Conservation (phyloP, 192 early-diverging fungal species). For the Gryganskiella cystojenkinii region DNA sequence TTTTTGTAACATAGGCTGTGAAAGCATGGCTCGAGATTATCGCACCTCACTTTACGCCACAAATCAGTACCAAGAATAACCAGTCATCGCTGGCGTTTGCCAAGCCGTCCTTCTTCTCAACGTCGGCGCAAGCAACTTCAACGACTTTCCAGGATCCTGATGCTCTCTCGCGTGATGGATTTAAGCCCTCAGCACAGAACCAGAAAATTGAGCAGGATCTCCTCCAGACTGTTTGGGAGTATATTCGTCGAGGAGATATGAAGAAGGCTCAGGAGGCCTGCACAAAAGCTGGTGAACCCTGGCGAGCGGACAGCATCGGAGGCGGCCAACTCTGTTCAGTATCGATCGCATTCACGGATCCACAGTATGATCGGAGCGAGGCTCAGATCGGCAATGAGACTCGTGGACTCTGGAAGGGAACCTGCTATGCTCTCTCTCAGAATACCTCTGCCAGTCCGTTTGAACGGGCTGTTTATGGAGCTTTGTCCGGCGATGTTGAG, state of each 20-base stretch:
- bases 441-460: slow-evolving; percentile 66
- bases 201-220: slow-evolving; percentile 62
- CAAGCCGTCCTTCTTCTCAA: slow-evolving; percentile 7
- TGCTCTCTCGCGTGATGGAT: slow-evolving; percentile 29
- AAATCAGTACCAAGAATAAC: slow-evolving; percentile 6
- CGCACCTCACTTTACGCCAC: slow-evolving; percentile 16
- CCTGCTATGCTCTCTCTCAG: slow-evolving; percentile 66
- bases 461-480: slow-evolving; percentile 85
- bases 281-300: slow-evolving; percentile 75
- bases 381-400: slow-evolving; percentile 66
- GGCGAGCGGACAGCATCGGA: slow-evolving; percentile 82
- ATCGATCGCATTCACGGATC: slow-evolving; percentile 29
- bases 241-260: slow-evolving; percentile 77
- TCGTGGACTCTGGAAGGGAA: slow-evolving; percentile 72
- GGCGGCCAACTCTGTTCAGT: slow-evolving; percentile 63
- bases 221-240: slow-evolving; percentile 76
- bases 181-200: slow-evolving; percentile 24
- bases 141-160: slow-evolving; percentile 32
- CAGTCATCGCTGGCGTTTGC: not conserved
- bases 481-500: slow-evolving; percentile 76
- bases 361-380: slow-evolving; percentile 35
- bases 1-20: slow-evolving; percentile 21
- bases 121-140: not conserved
- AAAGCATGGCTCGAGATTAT: slow-evolving; percentile 44
- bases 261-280: slow-evolving; percentile 78